Percentiles rank a stretch among this genome's conserved stretches.
Evolutionary conservation across 192 early-diverging fungal species (phyloP).

Genomic region (Umbelopsis isabellina): DNA sequence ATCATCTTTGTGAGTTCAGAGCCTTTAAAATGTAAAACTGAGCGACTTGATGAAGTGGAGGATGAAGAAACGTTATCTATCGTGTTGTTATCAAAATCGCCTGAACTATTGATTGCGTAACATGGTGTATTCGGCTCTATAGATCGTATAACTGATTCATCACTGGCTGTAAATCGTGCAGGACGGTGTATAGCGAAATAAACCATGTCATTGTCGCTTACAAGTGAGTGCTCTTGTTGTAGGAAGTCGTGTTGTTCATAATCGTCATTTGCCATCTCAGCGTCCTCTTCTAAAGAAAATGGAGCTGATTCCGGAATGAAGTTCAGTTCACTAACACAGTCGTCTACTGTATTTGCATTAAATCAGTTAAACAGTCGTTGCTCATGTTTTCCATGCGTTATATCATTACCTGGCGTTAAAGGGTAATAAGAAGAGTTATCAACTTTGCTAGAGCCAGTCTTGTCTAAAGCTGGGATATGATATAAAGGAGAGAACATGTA

Average conservation of each 20-base stretch:
- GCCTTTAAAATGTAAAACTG: background rate
- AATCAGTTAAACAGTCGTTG: no score
- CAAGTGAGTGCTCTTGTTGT: no score
- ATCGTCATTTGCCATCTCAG: background rate
- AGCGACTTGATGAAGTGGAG: background rate
- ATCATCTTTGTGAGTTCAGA: background rate
- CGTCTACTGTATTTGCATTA: no score
- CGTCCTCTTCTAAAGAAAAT: background rate
- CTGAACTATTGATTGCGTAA: background rate
- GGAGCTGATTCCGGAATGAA: no score
- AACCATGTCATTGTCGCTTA: background rate
- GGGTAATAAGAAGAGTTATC: background rate
- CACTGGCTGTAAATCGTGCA: background rate
- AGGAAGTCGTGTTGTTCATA: background rate
- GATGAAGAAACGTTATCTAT: background rate
- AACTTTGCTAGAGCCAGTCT: background rate
- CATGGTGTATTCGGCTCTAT: background rate
- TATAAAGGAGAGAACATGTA: constrained; percentile 18
- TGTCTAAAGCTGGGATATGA: background rate
- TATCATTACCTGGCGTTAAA: background rate
- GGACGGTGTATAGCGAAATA: constrained; percentile 11
- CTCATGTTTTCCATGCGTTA: no score
- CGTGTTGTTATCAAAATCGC: background rate
- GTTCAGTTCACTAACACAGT: no score
- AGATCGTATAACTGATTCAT: background rate